These are phyloP conservation scores for Cryptococcus sp. DNA, from an alignment of 1,284 basidiomycete genomes.

Conservation along the genomic window DNA sequence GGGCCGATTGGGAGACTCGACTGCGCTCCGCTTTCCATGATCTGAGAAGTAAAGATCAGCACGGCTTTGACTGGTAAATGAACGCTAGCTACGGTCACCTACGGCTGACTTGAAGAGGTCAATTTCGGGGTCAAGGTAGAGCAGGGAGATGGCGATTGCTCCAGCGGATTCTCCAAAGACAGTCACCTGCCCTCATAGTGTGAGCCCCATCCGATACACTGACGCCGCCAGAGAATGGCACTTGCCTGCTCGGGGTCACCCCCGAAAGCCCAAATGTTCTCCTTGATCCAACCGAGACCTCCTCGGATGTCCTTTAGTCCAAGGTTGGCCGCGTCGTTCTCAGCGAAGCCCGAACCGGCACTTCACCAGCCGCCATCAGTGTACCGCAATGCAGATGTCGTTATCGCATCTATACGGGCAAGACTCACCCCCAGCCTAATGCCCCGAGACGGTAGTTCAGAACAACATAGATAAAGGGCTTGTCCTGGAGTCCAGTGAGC, in stretches of 20 bases:
- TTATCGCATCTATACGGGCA: too few relatives aligned
- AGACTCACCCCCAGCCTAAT: constrained; percentile 48
- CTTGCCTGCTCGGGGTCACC: constrained; percentile 50
- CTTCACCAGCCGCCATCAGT: too few relatives aligned
- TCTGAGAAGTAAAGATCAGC: constrained; percentile 17
- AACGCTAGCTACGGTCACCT: background rate
- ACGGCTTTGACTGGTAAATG: background rate
- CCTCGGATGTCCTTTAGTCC: constrained; percentile 51
- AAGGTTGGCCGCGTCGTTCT: constrained; percentile 42
- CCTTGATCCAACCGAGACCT: constrained; percentile 54
- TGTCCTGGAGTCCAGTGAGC: constrained; percentile 17
- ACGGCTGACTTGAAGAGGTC: constrained; percentile 44
- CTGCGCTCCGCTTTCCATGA: constrained; percentile 49
- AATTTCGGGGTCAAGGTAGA: constrained; percentile 32
- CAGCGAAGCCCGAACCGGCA: constrained; percentile 35
- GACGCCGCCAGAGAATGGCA: background rate
- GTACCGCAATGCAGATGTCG: background rate
- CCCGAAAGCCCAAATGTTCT: constrained; percentile 53
- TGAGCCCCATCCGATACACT: background rate
- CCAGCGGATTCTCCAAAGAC: constrained; percentile 50
- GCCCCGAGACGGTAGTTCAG: constrained; percentile 53
- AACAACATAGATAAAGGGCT: constrained; percentile 49
- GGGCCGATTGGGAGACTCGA: constrained; percentile 31
- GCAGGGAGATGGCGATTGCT: constrained; percentile 39
- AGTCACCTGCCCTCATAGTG: constrained; percentile 27